Evolutionary conservation across 1,284 basidiomycete species (phyloP).

Genomic region (Cryptococcus jaspeensis): DNA sequence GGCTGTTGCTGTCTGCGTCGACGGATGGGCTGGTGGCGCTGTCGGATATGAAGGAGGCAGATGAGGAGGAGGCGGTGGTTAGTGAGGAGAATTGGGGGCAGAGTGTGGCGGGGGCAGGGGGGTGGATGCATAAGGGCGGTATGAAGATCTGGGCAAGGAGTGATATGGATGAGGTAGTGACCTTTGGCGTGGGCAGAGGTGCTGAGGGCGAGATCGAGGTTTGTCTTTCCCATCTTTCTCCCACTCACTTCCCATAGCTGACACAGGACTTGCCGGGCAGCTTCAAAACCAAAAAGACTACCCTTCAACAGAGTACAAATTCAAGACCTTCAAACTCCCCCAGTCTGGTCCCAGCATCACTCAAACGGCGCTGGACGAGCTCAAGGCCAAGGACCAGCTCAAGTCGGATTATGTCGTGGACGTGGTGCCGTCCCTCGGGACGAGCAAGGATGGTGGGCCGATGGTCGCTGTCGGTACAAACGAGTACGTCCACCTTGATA

Average conservation of each 20-base stretch:
- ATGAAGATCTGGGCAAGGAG: conserved; percentile 50
- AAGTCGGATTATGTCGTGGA: conserved; percentile 47
- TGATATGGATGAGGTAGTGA: conserved; percentile 50
- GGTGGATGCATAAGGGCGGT: conserved; percentile 28
- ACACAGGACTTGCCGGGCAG: conserved; percentile 11
- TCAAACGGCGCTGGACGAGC: conserved; percentile 36
- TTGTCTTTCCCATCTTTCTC: conserved; percentile 2
- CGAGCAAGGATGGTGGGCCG: conserved; percentile 34
- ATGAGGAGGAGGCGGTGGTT: conserved; percentile 55
- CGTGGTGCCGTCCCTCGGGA: conserved; percentile 44
- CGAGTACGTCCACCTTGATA: conserved; percentile 31
- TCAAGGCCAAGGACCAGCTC: conserved; percentile 21
- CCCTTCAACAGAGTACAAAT: conserved; percentile 36
- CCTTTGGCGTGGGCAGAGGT: conserved; percentile 39
- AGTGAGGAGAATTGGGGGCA: conserved; percentile 50
- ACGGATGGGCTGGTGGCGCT: conserved; percentile 55
- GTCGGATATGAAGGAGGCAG: conserved; percentile 49
- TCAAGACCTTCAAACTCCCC: conserved; percentile 28
- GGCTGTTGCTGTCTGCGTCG: conserved; percentile 52
- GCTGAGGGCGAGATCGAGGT: conserved; percentile 44
- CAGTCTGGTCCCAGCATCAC: conserved; percentile 21
- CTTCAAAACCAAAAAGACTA: conserved; percentile 31
- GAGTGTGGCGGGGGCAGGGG: conserved; percentile 43
- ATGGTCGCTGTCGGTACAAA: conserved; percentile 45
- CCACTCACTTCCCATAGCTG: not conserved